Conservation (phyloP, 495 filamentous ascomycete genomes). For the Acidomyces sp. region DNA sequence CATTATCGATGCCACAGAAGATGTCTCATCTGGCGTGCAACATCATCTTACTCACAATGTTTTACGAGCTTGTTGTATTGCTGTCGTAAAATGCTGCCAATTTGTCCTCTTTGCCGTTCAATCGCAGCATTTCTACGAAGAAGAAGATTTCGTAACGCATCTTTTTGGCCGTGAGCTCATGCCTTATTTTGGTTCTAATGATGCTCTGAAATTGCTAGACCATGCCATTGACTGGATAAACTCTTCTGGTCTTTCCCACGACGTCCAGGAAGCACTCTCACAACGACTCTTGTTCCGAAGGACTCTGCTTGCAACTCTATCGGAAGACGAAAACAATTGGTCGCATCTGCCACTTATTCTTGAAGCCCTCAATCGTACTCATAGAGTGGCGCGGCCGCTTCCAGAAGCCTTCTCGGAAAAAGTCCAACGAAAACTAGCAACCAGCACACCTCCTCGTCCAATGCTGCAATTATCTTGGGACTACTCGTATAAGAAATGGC, state of each 20-base stretch:
- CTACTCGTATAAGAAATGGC: constrained; percentile 57
- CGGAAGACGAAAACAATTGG: constrained; percentile 3
- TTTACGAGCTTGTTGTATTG: constrained; percentile 76
- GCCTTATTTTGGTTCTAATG: constrained; percentile 41
- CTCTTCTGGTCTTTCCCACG: constrained; percentile 20
- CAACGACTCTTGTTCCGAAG: constrained; percentile 51
- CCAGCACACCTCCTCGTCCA: constrained; percentile 81
- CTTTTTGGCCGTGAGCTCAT: constrained; percentile 71
- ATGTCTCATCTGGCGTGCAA: constrained; percentile 27
- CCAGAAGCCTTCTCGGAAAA: constrained; percentile 76
- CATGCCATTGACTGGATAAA: constrained; percentile 44
- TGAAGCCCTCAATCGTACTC: constrained; percentile 39
- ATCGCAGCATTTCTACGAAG: constrained; percentile 80
- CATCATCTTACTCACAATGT: constrained; percentile 54
- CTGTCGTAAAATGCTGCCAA: constrained; percentile 67
- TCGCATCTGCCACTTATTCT: constrained; percentile 4
- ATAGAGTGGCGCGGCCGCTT: constrained; percentile 50
- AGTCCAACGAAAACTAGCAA: constrained; percentile 77
- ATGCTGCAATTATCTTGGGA: constrained; percentile 65
- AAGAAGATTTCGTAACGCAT: constrained; percentile 91
- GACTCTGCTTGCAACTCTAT: constrained; percentile 17
- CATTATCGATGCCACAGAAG: constrained; percentile 36
- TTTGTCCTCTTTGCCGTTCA: constrained; percentile 62
- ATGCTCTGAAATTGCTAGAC: constrained; percentile 47
- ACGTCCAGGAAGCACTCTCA: constrained; percentile 38